phyloP scores from a whole-genome alignment of 805 yeast genomes.

The Wickerhamiella occidentalis region DNA sequence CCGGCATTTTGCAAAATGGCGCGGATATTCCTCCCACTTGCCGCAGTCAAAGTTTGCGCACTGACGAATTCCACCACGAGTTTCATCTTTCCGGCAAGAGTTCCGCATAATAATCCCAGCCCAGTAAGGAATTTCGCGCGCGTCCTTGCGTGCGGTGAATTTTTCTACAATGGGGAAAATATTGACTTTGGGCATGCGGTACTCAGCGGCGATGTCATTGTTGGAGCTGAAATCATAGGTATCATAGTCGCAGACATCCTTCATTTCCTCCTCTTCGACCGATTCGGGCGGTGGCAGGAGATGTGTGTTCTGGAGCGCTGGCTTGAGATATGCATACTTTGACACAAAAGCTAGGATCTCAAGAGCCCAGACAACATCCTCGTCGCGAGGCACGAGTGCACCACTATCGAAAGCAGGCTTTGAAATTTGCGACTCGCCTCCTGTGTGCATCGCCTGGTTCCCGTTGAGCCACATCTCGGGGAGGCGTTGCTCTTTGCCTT shows the following conservation, averaged over 20 bases:
- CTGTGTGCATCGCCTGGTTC: not conserved
- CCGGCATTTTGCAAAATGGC: conserved; percentile 90
- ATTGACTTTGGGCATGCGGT: conserved; percentile 37
- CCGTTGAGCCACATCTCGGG: conserved; percentile 8
- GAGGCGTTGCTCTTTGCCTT: not conserved
- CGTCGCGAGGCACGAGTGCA: conserved; percentile 76
- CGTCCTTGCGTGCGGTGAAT: conserved; percentile 59
- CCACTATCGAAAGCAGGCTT: conserved; percentile 41
- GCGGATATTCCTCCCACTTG: conserved; percentile 79
- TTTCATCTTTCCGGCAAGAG: conserved; percentile 83
- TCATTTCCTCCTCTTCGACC: conserved; percentile 15
- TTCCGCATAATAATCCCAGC: conserved; percentile 96
- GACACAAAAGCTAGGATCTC: conserved; percentile 88
- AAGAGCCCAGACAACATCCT: conserved; percentile 86
- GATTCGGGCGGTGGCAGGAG: conserved; percentile 42
- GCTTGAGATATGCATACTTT: conserved; percentile 72
- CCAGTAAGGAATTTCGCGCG: conserved; percentile 86
- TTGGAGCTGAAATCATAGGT: conserved; percentile 27
- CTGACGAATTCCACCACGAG: conserved; percentile 79
- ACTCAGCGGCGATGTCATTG: conserved; percentile 35
- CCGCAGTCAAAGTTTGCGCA: conserved; percentile 93
- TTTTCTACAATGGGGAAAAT: conserved; percentile 86
- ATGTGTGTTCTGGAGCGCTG: conserved; percentile 60
- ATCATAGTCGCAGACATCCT: conserved; percentile 19
- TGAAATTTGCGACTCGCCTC: conserved; percentile 9